These are phyloP conservation scores for Carex arenaria DNA, from an alignment of 202 grass and related monocot genomes.

Conservation along the genomic window DNA sequence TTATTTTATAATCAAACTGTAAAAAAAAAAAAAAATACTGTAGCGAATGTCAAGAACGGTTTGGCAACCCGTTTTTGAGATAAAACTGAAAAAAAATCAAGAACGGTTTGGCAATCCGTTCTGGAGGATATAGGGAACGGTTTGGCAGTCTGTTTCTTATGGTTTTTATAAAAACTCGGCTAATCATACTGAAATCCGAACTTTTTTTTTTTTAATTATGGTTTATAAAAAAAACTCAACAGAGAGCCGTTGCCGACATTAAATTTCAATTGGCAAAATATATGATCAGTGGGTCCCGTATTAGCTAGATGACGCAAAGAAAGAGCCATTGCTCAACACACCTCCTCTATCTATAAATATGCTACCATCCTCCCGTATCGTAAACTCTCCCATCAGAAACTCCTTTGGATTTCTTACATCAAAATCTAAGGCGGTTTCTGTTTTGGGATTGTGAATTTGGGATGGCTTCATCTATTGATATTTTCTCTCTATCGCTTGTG, in stretches of 20 bases:
- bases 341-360: background rate
- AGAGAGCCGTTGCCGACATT: conserved; percentile 17
- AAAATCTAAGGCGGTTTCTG: background rate
- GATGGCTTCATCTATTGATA: background rate
- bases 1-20: too few species aligned
- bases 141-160: too few species aligned
- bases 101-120: too few species aligned
- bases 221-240: too few species aligned
- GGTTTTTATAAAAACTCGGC: too few species aligned
- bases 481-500: background rate
- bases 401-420: background rate
- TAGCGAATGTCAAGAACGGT: too few species aligned
- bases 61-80: too few species aligned
- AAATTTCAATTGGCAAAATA: background rate
- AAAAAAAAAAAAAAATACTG: too few species aligned
- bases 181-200: too few species aligned
- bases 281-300: background rate
- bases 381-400: background rate
- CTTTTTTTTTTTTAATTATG: too few species aligned
- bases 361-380: background rate
- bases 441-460: background rate
- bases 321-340: background rate
- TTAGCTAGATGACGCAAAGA: background rate
- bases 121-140: too few species aligned
- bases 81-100: too few species aligned